Base-by-base conservation (phyloP, 768 basidiomycete species). In the Sistotremastrum niveocremeum region DNA sequence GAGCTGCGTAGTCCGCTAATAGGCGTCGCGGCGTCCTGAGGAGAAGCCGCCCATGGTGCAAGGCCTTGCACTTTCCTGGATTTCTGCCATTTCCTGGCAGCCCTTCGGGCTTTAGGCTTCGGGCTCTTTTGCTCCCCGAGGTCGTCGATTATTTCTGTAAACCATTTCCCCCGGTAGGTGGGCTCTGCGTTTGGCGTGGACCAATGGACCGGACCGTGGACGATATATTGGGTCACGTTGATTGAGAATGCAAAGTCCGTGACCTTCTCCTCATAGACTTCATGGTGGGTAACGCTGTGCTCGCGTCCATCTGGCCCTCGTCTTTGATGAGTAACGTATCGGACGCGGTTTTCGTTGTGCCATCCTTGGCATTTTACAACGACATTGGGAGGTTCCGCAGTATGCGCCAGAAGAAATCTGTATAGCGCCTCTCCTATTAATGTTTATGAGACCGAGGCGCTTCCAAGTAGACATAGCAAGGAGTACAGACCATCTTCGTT, bases 201-300 rank as follows among this genome's bases (percentile, higher is more conserved):
- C 76, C 77, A 85, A 43, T 79, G 76, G 2, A 64, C 58, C 4
- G 67, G 64, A 6, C 51, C 52, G 9, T 39, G 12, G 32, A 69
- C 54, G 46, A 73, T 59, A 44, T 67, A 57, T 11, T 65, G 67
- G 11, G 65, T 57, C 3, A 79, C 55, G 52, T 79, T 74, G 55
- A 85, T 74, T 50, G 58, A 66, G 57, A 85, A 85, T 54, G 81
- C 72, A 52, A 85, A 85, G 55, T 85, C 83, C 20, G 69, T 67
- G 38, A 84, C 64, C 0, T 63, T 73, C 50, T 78, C 76, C 6
- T 68, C 71, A 56, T 80, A 73, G n/a, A 60, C 56, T 49, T 84
- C 81, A 2, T 62, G 62, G 9, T 56, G 61, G 31, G 59, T 57
- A 7, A 55, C 55, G 4, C 58, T 50, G 10, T 57, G 60, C 6